phyloP scores from a whole-genome alignment of 305 asterid species.

The Fraxinus baroniana region DNA sequence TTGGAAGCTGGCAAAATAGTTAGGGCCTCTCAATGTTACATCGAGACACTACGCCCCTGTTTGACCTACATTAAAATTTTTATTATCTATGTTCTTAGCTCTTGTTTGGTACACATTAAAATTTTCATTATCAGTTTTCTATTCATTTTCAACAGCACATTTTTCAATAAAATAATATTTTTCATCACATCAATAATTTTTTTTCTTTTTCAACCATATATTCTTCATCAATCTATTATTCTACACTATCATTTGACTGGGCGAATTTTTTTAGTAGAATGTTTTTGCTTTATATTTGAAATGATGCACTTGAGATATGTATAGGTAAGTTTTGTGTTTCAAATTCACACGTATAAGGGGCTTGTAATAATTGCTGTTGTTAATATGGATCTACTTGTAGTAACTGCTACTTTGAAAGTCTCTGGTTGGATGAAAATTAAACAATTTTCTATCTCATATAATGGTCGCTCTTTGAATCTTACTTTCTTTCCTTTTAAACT shows the following conservation, averaged over 20 bases:
- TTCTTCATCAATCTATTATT: no score
- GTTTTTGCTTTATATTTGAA: background rate
- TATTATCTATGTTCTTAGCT: no score
- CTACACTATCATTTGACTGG: background rate
- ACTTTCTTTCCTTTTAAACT: background rate
- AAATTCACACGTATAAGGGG: background rate
- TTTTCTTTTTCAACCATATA: no score
- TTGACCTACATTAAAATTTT: no score
- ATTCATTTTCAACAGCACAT: no score
- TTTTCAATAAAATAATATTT: no score
- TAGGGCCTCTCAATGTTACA: background rate
- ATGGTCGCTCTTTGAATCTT: background rate
- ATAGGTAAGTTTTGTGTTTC: background rate
- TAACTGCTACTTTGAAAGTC: background rate
- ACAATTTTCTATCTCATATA: background rate
- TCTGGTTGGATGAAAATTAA: background rate
- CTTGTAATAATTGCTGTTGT: background rate
- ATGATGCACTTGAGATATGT: slow-evolving; percentile 16
- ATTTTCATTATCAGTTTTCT: no score
- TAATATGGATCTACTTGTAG: background rate
- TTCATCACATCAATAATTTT: no score
- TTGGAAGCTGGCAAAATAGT: background rate
- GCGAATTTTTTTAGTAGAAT: background rate
- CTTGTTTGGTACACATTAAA: no score
- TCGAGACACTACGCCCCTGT: background rate